Evolutionary conservation across 495 filamentous ascomycete species (phyloP).

Genomic region (Daldinia loculata): DNA sequence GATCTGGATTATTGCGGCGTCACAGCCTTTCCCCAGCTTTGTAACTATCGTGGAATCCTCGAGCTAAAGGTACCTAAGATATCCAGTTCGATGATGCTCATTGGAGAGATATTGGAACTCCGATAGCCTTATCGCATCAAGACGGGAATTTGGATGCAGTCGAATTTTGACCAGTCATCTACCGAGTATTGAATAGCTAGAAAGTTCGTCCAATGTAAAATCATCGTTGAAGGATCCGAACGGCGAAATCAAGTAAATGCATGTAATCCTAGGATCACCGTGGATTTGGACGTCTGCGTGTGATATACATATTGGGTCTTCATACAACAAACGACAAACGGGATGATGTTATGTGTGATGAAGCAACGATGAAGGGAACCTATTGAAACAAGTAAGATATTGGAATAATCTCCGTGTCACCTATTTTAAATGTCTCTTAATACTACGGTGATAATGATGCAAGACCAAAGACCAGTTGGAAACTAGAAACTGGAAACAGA

Average conservation of each 20-base stretch:
- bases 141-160: conserved; percentile 7
- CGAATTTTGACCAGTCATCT: conserved; percentile 30
- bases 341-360: conserved; percentile 8
- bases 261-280: conserved; percentile 25
- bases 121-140: conserved; percentile 18
- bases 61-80: neutral
- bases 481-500: neutral
- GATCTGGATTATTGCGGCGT: conserved; percentile 14
- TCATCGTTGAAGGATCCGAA: conserved; percentile 1
- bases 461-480: neutral
- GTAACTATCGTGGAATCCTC: neutral
- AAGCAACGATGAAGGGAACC: conserved; percentile 9
- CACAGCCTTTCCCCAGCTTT: neutral
- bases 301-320: conserved; percentile 16
- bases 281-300: conserved; percentile 4
- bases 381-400: conserved; percentile 6
- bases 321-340: neutral
- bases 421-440: conserved; percentile 11
- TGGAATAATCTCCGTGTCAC: conserved; percentile 26
- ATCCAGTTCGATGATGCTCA: neutral
- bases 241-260: conserved; percentile 20
- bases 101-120: conserved; percentile 7
- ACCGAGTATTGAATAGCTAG: conserved; percentile 21
- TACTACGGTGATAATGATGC: conserved; percentile 21
- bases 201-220: conserved; percentile 28